Percentiles rank a stretch among this genome's conserved stretches.
Evolutionary conservation across 305 asterid genomes (phyloP).

Genomic region (Euphrasia arctica): DNA sequence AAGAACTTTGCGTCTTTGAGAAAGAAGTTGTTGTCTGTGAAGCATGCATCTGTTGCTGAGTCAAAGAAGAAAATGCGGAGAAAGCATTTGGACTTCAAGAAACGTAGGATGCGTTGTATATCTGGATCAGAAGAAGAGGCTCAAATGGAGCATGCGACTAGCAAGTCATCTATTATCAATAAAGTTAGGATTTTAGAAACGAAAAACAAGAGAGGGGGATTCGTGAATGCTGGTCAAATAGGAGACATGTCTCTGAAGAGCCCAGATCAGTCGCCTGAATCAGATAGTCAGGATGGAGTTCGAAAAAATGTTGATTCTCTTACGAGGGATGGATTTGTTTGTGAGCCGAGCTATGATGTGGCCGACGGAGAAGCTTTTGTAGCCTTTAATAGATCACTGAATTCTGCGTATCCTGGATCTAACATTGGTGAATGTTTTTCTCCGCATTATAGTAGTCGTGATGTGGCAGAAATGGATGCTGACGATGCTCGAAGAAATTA

Average conservation of each 20-base stretch:
- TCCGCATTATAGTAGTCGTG: conserved; percentile 2
- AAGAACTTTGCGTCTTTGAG: conserved; percentile 51
- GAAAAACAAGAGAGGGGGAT: conserved; percentile 34
- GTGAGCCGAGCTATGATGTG: conserved; percentile 22
- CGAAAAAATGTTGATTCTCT: conserved; percentile 29
- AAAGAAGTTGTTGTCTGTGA: conserved; percentile 40
- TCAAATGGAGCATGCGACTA: conserved; percentile 28
- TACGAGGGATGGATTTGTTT: conserved; percentile 30
- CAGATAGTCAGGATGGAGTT: conserved; percentile 29
- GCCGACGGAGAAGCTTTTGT: conserved; percentile 32
- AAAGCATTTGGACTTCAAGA: conserved; percentile 37
- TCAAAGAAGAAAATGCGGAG: conserved; percentile 36
- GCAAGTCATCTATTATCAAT: conserved; percentile 20
- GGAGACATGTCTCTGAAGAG: conserved; percentile 32
- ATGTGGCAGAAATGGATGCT: conserved; percentile 37
- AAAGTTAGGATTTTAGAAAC: conserved; percentile 32
- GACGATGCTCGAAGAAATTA: conserved; percentile 55
- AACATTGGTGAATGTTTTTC: conserved; percentile 32
- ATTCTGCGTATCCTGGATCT: conserved; percentile 38
- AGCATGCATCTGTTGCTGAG: conserved; percentile 36
- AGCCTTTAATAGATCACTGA: conserved; percentile 44
- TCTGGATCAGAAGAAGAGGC: conserved; percentile 46
- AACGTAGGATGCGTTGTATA: conserved; percentile 27
- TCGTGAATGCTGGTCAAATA: conserved; percentile 25
- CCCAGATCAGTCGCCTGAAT: neutral